Percentiles rank a stretch among this genome's conserved stretches.
phyloP scores from a whole-genome alignment of 805 yeast genomes.

The Cyberlindnera nakhonratchasimensis region DNA sequence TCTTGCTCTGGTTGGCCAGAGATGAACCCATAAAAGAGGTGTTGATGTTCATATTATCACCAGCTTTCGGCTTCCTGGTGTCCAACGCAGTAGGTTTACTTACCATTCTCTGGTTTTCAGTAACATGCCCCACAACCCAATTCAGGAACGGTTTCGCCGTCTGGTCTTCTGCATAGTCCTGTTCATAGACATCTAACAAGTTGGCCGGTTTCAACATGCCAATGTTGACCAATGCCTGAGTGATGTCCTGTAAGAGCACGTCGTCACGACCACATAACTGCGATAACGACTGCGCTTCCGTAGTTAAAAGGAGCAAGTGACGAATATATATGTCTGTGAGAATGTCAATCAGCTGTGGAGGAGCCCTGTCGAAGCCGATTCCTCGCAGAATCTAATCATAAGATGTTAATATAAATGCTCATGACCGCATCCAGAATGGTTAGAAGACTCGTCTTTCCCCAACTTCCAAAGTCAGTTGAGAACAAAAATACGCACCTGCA shows the following conservation, averaged over 20 bases:
- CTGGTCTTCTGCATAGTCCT: slow-evolving; percentile 39
- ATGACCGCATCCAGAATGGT: too few relatives aligned
- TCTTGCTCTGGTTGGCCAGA: too few relatives aligned
- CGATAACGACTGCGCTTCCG: slow-evolving; percentile 49
- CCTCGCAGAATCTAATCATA: slow-evolving; percentile 58
- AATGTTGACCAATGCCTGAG: slow-evolving; percentile 63
- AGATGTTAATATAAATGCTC: neutral
- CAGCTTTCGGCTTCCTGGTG: slow-evolving; percentile 14
- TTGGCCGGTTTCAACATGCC: slow-evolving; percentile 61
- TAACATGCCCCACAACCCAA: slow-evolving; percentile 52
- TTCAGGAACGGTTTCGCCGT: slow-evolving; percentile 50
- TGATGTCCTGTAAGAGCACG: slow-evolving; percentile 60
- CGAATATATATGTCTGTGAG: slow-evolving; percentile 74
- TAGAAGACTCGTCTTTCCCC: too few relatives aligned
- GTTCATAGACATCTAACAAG: slow-evolving; percentile 51
- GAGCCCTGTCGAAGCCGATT: slow-evolving; percentile 78
- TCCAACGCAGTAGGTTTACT: slow-evolving; percentile 30
- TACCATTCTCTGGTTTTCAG: slow-evolving; percentile 40
- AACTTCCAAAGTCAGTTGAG: too few relatives aligned
- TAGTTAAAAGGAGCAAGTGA: slow-evolving; percentile 52
- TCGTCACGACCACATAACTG: slow-evolving; percentile 43
- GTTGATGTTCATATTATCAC: slow-evolving; percentile 2
- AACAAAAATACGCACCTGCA: slow-evolving; percentile 35
- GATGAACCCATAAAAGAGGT: neutral
- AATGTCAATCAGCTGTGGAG: slow-evolving; percentile 66